These are phyloP conservation scores for Fusarium subglutinans DNA, from an alignment of 2,329 filamentous ascomycete genomes.

Conservation along the genomic window DNA sequence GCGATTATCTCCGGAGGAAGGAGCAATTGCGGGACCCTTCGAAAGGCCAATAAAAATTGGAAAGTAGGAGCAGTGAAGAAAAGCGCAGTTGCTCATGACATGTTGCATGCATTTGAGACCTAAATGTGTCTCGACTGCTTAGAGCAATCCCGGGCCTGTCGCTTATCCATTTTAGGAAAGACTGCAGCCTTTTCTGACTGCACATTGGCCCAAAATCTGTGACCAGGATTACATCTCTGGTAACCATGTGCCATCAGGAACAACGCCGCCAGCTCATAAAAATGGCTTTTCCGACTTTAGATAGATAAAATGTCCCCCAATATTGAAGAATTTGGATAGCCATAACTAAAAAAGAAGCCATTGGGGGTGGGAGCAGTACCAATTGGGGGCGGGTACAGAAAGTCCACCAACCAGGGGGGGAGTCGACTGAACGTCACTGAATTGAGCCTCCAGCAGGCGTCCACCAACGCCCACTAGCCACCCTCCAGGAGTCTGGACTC, in stretches of 20 bases:
- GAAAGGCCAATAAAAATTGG: neutral
- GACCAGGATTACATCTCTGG: constrained; percentile 21
- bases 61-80: constrained; percentile 4
- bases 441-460: constrained; percentile 27
- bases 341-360: neutral
- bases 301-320: constrained; percentile 27
- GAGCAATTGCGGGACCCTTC: constrained; percentile 7
- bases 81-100: neutral
- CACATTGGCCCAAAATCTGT: constrained; percentile 5
- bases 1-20: constrained; percentile 18
- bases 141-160: constrained; percentile 1
- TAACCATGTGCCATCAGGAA: constrained; percentile 29
- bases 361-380: constrained; percentile 32
- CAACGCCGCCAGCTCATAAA: constrained; percentile 18
- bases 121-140: constrained; percentile 10
- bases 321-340: constrained; percentile 28
- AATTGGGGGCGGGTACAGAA: constrained; percentile 39
- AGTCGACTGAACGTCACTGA: constrained; percentile 12
- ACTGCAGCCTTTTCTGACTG: neutral
- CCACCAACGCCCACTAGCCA: constrained; percentile 1
- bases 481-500: constrained; percentile 20
- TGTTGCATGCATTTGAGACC: constrained; percentile 6
- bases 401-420: constrained; percentile 36
- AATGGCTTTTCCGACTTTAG: constrained; percentile 10
- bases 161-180: constrained; percentile 17